Percentiles rank a stretch among this genome's conserved stretches.
Evolutionary conservation across 208 protist genomes (phyloP).

Genomic region (Leishmania amazonensis): DNA sequence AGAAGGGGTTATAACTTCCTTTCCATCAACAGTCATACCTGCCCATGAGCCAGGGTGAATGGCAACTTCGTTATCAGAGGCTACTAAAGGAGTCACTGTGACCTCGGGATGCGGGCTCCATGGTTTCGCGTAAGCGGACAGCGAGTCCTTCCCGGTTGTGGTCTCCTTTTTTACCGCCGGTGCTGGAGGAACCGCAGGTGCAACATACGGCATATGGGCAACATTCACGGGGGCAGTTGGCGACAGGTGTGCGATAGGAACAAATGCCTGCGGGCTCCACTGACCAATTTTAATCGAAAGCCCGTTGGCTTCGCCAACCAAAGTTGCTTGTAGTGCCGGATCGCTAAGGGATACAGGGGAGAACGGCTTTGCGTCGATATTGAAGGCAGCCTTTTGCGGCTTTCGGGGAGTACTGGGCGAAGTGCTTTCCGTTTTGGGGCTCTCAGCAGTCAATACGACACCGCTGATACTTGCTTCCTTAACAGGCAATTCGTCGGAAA

Average conservation of each 20-base stretch:
- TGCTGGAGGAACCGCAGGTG: background rate
- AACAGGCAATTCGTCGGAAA: background rate
- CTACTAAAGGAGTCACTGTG: constrained; percentile 6
- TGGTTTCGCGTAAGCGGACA: constrained; percentile 40
- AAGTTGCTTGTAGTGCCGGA: constrained; percentile 12
- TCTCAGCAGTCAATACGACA: background rate
- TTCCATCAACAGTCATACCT: constrained; percentile 16
- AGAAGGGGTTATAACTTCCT: constrained; percentile 36
- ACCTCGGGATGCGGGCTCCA: constrained; percentile 37
- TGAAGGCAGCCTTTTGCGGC: constrained; percentile 23
- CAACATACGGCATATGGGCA: constrained; percentile 6
- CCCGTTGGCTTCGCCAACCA: constrained; percentile 16
- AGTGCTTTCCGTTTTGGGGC: constrained; percentile 1
- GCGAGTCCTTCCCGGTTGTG: constrained; percentile 15
- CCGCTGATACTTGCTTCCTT: background rate
- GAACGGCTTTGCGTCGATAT: constrained; percentile 29
- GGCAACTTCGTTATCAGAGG: constrained; percentile 22
- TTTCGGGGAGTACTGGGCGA: constrained; percentile 15
- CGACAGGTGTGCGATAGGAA: constrained; percentile 13
- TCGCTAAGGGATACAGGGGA: constrained; percentile 23
- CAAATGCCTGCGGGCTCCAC: constrained; percentile 19
- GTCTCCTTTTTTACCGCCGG: constrained; percentile 9
- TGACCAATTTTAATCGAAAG: constrained; percentile 28
- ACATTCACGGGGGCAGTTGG: constrained; percentile 8
- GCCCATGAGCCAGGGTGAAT: constrained; percentile 30